phyloP scores from a whole-genome alignment of 345 rosid species.

The Camelina neglecta region DNA sequence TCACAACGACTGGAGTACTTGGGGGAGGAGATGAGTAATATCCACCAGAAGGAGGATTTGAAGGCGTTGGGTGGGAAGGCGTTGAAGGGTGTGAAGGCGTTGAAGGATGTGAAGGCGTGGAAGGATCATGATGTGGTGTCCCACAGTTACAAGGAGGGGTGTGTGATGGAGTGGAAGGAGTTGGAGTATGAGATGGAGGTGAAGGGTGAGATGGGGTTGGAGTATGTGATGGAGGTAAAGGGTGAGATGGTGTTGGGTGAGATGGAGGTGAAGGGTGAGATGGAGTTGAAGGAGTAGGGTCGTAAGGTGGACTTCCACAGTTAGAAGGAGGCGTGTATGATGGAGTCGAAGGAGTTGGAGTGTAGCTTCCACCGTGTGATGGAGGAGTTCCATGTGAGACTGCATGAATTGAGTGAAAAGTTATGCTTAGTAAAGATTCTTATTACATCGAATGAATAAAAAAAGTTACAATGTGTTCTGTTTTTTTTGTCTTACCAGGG shows the following conservation, averaged over 20 bases:
- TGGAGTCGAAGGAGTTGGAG: slow-evolving; percentile 41
- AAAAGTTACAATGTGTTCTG: background rate
- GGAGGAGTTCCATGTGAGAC: slow-evolving; percentile 54
- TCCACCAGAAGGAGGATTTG: slow-evolving; percentile 67
- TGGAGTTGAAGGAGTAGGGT: slow-evolving; percentile 54
- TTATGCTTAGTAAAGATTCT: slow-evolving; percentile 10
- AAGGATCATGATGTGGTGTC: slow-evolving; percentile 32
- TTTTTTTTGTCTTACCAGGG: slow-evolving; percentile 22
- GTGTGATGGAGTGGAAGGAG: slow-evolving; percentile 41
- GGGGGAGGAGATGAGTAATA: slow-evolving; percentile 59
- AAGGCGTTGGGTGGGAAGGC: slow-evolving; percentile 56
- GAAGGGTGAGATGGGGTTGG: slow-evolving; percentile 48
- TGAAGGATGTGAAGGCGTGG: slow-evolving; percentile 48
- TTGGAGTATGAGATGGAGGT: slow-evolving; percentile 42
- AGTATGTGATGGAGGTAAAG: slow-evolving; percentile 24
- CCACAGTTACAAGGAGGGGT: slow-evolving; percentile 49
- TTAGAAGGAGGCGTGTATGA: slow-evolving; percentile 41
- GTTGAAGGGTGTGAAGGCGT: slow-evolving; percentile 46
- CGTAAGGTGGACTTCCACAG: slow-evolving; percentile 45
- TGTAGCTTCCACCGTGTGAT: slow-evolving; percentile 46
- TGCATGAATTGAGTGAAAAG: slow-evolving; percentile 37
- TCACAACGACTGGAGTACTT: slow-evolving; percentile 52
- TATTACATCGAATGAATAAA: background rate
- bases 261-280: slow-evolving; percentile 39
- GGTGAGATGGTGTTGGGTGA: slow-evolving; percentile 39